Evolutionary conservation across 345 rosid species (phyloP), one percentile per base, ranked within the genome.

Genomic region (Erysimum cheiranthoides): DNA sequence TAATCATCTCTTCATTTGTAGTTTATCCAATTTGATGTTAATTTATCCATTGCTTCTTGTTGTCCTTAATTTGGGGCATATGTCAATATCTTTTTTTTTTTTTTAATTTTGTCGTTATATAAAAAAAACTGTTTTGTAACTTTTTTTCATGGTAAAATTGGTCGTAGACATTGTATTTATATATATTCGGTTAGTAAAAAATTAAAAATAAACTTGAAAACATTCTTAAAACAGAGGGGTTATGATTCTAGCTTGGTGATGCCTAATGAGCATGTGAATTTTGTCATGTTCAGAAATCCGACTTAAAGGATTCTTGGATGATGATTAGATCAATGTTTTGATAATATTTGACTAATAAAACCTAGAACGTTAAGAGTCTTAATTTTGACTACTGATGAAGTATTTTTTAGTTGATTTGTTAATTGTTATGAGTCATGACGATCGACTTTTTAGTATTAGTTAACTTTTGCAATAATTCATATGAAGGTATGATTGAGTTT

Each of bases 391-490:
- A 28, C 38, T 4, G 9, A 68, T 36, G 4, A 28, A 40, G 9
- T n/a, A 11, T 28, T n/a, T 31, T 45, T 13, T 46, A 46, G 4
- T 14, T 45, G 12, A 58, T 70, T 58, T 59, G 66, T 17, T 40
- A 58, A 58, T 58, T 59, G 66, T 17, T 40, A 54, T 36, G 61
- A 71, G 14, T 71, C 61, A 61, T 40, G 35, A 58, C 8, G 43
- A 56, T 74, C 34, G 50, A 35, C 5, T 40, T 31, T 56, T 43
- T 40, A 34, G 10, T 64, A 73, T 16, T 65, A 32, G 7, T 11
- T 11, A 58, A 35, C 17, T 36, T 40, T 52, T 27, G 45, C 40
- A 74, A 57, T 74, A 47, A 66, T 74, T 36, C 46, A 50, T 60
- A 21, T 14, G 54, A 58, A 49, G 18, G 25, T 67, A 66, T 67